phyloP scores from a whole-genome alignment of 2,329 filamentous ascomycete species.

The Penicillium frequentans region DNA sequence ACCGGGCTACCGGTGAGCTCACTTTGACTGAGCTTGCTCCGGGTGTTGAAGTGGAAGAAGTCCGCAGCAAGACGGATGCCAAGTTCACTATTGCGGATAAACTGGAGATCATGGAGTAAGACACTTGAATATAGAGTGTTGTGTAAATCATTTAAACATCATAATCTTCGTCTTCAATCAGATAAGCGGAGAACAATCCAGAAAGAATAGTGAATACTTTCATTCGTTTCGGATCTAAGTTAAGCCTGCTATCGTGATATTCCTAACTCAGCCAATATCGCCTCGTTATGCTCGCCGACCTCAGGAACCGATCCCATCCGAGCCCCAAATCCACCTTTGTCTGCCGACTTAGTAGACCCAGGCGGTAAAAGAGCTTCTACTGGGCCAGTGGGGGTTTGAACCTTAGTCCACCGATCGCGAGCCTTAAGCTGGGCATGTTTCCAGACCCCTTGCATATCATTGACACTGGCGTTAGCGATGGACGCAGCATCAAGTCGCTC shows the following conservation, averaged over 20 bases:
- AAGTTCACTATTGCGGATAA: conserved; percentile 63
- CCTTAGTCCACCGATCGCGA: conserved; percentile 52
- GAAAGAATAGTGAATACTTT: no score
- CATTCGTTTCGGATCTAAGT: no score
- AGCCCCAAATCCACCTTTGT: conserved; percentile 16
- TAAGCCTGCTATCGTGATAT: neutral
- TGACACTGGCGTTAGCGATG: conserved; percentile 58
- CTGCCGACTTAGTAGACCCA: conserved; percentile 37
- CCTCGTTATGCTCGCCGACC: conserved; percentile 53
- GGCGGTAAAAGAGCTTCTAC: conserved; percentile 54
- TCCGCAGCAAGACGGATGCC: conserved; percentile 69
- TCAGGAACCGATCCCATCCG: conserved; percentile 43
- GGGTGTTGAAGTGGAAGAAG: conserved; percentile 66
- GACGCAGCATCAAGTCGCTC: conserved; percentile 47
- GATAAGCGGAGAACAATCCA: no score
- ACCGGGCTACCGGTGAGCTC: conserved; percentile 54
- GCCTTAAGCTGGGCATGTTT: conserved; percentile 54
- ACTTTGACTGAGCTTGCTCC: conserved; percentile 67
- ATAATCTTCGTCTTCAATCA: neutral
- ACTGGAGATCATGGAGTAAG: conserved; percentile 52
- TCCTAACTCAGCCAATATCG: conserved; percentile 49
- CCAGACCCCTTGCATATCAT: conserved; percentile 58
- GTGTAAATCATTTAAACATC: neutral
- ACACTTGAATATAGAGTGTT: neutral
- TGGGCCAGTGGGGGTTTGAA: conserved; percentile 49